Evolutionary conservation across 768 basidiomycete genomes (phyloP).

Genomic region (Psilocybe cubensis): DNA sequence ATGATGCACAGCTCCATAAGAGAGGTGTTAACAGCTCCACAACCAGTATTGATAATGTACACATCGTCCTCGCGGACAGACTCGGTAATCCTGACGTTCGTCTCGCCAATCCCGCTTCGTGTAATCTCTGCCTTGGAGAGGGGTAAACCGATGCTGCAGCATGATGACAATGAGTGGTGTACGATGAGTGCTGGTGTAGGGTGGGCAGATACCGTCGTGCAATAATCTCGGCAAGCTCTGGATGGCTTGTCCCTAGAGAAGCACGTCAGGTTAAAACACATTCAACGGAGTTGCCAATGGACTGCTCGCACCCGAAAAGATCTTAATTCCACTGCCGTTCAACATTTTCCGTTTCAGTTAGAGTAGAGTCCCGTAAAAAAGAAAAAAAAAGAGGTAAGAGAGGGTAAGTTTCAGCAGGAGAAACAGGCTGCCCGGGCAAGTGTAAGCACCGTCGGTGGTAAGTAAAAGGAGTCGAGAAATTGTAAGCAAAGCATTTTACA

Average conservation of each 20-base stretch:
- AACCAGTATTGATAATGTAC: constrained; percentile 96
- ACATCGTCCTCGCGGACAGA: constrained; percentile 98
- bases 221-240: constrained; percentile 92
- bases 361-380: constrained; percentile 19
- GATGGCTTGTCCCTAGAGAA: constrained; percentile 85
- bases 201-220: constrained; percentile 74
- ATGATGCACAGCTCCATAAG: constrained; percentile 99
- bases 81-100: constrained; percentile 88
- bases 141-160: constrained; percentile 81
- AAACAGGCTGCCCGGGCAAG: neutral
- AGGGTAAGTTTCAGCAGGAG: constrained; percentile 1
- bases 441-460: constrained; percentile 1
- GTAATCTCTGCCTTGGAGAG: constrained; percentile 88
- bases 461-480: neutral
- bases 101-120: constrained; percentile 90
- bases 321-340: constrained; percentile 60
- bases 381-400: constrained; percentile 17
- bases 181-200: constrained; percentile 18
- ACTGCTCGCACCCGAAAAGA: constrained; percentile 50
- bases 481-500: neutral
- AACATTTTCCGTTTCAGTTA: constrained; percentile 39
- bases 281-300: constrained; percentile 8
- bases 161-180: constrained; percentile 23
- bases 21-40: constrained; percentile 85
- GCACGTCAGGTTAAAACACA: constrained; percentile 9